Evolutionary conservation across 345 rosid genomes (phyloP).

Genomic region (Psidium guajava): DNA sequence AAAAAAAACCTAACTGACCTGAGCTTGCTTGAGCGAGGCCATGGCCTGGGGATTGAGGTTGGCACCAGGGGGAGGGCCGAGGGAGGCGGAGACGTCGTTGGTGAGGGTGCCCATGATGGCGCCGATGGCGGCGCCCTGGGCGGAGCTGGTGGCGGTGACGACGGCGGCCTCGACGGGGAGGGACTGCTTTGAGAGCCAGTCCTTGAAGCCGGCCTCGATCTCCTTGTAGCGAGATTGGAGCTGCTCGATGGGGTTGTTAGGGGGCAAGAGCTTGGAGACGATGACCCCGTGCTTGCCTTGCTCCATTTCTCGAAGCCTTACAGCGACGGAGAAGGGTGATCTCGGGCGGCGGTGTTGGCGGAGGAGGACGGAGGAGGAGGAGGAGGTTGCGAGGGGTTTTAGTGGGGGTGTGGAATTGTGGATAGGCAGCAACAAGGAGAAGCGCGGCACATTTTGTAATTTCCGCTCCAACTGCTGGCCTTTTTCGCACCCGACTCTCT

Average conservation of each 20-base stretch:
- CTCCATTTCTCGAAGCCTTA: neutral
- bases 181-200: constrained; percentile 38
- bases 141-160: constrained; percentile 30
- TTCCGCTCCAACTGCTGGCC: neutral
- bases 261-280: constrained; percentile 9
- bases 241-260: constrained; percentile 21
- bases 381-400: neutral
- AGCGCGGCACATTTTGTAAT: neutral
- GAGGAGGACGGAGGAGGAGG: neutral
- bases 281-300: constrained; percentile 15
- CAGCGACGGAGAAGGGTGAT: neutral
- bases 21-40: constrained; percentile 72
- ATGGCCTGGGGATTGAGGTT: constrained; percentile 23
- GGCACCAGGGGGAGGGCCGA: constrained; percentile 19
- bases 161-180: constrained; percentile 37
- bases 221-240: constrained; percentile 26
- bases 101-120: constrained; percentile 35
- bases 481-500: neutral
- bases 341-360: neutral
- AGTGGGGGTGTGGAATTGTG: neutral
- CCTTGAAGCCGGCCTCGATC: constrained; percentile 27
- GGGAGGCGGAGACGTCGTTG: constrained; percentile 19
- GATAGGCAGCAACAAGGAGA: neutral
- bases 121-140: constrained; percentile 42
- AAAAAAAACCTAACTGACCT: constrained; percentile 20